These are phyloP conservation scores for Alternaria brassicae DNA, from an alignment of 2,329 filamentous ascomycete species.

Conservation along the genomic window DNA sequence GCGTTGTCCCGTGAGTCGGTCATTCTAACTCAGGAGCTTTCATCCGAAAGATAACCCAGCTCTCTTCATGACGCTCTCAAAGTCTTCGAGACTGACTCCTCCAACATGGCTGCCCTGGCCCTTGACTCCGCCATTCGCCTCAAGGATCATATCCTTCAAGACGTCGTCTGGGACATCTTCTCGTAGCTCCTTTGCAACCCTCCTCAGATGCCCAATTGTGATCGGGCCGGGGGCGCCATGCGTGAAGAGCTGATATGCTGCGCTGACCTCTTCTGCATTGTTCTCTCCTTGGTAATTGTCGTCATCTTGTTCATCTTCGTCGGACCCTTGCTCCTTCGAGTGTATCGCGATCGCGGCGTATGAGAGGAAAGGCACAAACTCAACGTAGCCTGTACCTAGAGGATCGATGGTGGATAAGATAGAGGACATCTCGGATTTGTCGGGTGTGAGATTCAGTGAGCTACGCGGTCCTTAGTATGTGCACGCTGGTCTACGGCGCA, in stretches of 20 bases:
- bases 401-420: constrained; percentile 86
- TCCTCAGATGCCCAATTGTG: constrained; percentile 76
- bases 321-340: constrained; percentile 37
- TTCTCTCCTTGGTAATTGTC: constrained; percentile 36
- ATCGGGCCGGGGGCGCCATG: constrained; percentile 68
- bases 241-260: constrained; percentile 84
- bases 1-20: not conserved
- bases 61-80: constrained; percentile 82
- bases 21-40: constrained; percentile 34
- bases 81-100: constrained; percentile 80
- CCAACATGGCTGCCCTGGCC: constrained; percentile 62
- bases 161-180: constrained; percentile 84
- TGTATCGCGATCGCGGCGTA: constrained; percentile 88
- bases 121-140: constrained; percentile 81
- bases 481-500: not conserved
- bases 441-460: constrained; percentile 78
- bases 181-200: constrained; percentile 80
- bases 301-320: constrained; percentile 54
- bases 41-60: constrained; percentile 79
- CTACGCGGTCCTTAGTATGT: constrained; percentile 53
- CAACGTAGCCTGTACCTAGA: constrained; percentile 76
- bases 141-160: constrained; percentile 90
- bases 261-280: constrained; percentile 72
- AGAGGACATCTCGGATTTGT: constrained; percentile 71
- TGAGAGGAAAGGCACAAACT: constrained; percentile 82